Percentiles rank a stretch among this genome's conserved stretches.
Conservation (phyloP, 2,329 filamentous ascomycete species). For the Ophiostoma montium region DNA sequence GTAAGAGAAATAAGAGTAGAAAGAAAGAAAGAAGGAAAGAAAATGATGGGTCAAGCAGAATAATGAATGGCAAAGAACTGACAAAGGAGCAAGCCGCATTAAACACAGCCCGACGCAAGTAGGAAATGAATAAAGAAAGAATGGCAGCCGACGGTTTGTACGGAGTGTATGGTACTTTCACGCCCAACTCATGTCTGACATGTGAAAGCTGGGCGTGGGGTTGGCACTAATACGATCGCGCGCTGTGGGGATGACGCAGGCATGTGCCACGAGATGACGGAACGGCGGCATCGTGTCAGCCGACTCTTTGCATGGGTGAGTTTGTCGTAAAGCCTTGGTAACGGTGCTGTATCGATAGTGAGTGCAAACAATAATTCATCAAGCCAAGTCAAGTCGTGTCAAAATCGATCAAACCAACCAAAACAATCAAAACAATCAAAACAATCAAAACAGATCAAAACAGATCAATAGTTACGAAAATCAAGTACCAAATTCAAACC, state of each 20-base stretch:
- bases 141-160: too few species aligned
- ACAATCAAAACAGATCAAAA: neutral
- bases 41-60: too few species aligned
- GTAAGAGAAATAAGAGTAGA: neutral
- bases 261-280: too few species aligned
- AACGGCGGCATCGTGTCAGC: too few species aligned
- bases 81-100: neutral
- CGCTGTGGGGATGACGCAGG: neutral
- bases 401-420: neutral
- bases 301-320: too few species aligned
- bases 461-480: neutral
- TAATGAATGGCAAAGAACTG: neutral
- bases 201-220: conserved; percentile 2
- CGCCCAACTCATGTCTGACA: neutral
- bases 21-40: neutral
- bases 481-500: neutral
- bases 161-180: too few species aligned
- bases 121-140: too few species aligned
- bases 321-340: too few species aligned
- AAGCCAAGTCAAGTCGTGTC: too few species aligned
- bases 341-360: too few species aligned
- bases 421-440: neutral
- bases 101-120: neutral
- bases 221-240: neutral
- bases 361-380: too few species aligned